Conservation (phyloP, 2,329 filamentous ascomycete genomes). For the Calonectria hongkongensis region DNA sequence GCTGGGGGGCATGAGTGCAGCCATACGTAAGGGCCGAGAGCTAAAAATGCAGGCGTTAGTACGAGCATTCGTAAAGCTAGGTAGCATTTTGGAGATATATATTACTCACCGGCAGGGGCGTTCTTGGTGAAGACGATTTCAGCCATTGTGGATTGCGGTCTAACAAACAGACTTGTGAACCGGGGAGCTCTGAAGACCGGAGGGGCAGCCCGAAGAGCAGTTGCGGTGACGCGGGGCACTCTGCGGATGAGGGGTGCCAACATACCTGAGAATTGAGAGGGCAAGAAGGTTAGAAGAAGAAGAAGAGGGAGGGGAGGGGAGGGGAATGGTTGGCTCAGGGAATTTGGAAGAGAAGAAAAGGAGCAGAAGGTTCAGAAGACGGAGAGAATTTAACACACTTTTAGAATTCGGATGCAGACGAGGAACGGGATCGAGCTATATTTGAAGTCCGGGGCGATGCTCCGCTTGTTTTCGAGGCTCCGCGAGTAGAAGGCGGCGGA, state of each 20-base stretch:
- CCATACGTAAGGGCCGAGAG: constrained; percentile 79
- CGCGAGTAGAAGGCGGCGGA: constrained; percentile 40
- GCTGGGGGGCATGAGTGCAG: constrained; percentile 32
- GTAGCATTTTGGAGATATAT: neutral
- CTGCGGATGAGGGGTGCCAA: constrained; percentile 47
- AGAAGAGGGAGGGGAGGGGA: neutral
- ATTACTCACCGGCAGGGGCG: constrained; percentile 73
- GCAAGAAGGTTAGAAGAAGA: neutral
- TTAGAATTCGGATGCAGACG: constrained; percentile 13
- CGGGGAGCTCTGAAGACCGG: constrained; percentile 44
- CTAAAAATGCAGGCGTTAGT: constrained; percentile 59
- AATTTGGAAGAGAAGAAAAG: constrained; percentile 6
- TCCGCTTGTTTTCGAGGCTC: constrained; percentile 37
- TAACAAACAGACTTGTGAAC: constrained; percentile 58
- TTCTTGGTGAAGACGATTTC: constrained; percentile 75
- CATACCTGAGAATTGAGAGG: constrained; percentile 45
- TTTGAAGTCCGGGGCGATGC: constrained; percentile 37
- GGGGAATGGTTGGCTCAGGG: constrained; percentile 7
- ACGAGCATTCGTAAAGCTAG: neutral
- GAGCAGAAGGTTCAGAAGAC: neutral
- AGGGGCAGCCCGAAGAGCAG: constrained; percentile 46
- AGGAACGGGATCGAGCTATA: constrained; percentile 33
- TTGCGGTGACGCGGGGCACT: constrained; percentile 50
- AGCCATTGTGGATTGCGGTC: constrained; percentile 65
- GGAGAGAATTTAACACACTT: constrained; percentile 33